Evolutionary conservation across 1,284 basidiomycete species (phyloP).

Genomic region (Puccinia polysora): DNA sequence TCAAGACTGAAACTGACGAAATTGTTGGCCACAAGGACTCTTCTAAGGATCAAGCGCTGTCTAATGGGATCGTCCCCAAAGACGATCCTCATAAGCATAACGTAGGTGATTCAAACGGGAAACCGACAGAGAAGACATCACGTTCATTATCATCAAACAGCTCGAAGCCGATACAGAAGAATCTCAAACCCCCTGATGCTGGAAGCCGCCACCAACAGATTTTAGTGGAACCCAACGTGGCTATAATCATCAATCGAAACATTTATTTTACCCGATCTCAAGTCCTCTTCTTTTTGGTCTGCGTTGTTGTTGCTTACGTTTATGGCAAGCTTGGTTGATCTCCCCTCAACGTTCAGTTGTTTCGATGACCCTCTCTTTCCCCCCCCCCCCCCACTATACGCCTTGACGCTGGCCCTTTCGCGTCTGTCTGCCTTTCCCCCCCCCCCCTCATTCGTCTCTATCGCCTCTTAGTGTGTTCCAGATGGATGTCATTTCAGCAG

Average conservation of each 20-base stretch:
- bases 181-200: not conserved
- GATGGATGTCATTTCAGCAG: too few relatives aligned
- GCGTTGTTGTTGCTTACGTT: conserved; percentile 23
- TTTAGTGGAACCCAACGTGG: conserved; percentile 46
- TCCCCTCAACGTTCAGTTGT: not conserved
- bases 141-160: not conserved
- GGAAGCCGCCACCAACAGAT: not conserved
- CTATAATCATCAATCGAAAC: conserved; percentile 48
- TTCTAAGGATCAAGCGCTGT: too few relatives aligned
- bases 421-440: not conserved
- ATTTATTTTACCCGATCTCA: conserved; percentile 47
- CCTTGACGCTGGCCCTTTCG: not conserved
- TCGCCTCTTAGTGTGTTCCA: too few relatives aligned
- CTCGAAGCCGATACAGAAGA: not conserved
- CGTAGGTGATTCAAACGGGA: not conserved
- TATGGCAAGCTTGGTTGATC: conserved; percentile 35
- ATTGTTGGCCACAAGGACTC: too few relatives aligned
- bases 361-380: not conserved
- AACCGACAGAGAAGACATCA: too few relatives aligned
- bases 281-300: conserved; percentile 26
- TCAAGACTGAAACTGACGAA: not conserved
- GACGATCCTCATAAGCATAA: too few relatives aligned
- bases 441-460: not conserved
- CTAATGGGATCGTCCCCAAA: too few relatives aligned
- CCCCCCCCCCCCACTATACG: not conserved